Percentiles rank a stretch among this genome's conserved stretches.
Evolutionary conservation across 2,329 filamentous ascomycete species (phyloP).

Genomic region (Fusarium haematococcum): DNA sequence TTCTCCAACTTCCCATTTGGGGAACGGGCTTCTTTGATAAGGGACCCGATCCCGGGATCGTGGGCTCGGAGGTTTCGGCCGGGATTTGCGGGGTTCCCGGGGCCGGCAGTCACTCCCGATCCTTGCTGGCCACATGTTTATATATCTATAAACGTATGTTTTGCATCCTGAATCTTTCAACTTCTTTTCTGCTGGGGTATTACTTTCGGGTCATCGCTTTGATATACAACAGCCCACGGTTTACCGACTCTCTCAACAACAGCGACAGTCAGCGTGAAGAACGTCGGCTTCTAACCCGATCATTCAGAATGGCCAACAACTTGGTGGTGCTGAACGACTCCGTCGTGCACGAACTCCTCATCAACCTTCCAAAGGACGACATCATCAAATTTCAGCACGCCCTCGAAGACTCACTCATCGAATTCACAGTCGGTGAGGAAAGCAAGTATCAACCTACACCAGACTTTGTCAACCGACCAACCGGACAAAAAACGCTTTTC

Average conservation of each 20-base stretch:
- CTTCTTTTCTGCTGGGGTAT: not conserved
- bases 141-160: not conserved
- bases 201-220: not conserved
- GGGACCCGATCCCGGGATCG: not conserved
- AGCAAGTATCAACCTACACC: slow-evolving; percentile 34
- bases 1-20: not conserved
- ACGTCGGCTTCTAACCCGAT: not conserved
- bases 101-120: not conserved
- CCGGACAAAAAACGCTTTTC: slow-evolving; percentile 41
- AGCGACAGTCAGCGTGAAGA: not conserved
- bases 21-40: not conserved
- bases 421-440: slow-evolving; percentile 33
- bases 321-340: slow-evolving; percentile 30
- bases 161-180: not conserved
- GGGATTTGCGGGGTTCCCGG: not conserved
- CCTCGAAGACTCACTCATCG: slow-evolving; percentile 24
- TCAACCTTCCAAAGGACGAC: slow-evolving; percentile 23
- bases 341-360: slow-evolving; percentile 29
- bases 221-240: not conserved
- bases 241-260: not conserved
- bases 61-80: not conserved
- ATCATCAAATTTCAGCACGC: slow-evolving; percentile 20
- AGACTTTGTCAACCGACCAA: slow-evolving; percentile 36
- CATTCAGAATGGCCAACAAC: slow-evolving; percentile 4
- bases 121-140: not conserved